A percentile compares a stretch with the other conserved stretches of the same genome.
Conservation (phyloP, 2,329 filamentous ascomycete genomes). For the Aspergillus nomiae region DNA sequence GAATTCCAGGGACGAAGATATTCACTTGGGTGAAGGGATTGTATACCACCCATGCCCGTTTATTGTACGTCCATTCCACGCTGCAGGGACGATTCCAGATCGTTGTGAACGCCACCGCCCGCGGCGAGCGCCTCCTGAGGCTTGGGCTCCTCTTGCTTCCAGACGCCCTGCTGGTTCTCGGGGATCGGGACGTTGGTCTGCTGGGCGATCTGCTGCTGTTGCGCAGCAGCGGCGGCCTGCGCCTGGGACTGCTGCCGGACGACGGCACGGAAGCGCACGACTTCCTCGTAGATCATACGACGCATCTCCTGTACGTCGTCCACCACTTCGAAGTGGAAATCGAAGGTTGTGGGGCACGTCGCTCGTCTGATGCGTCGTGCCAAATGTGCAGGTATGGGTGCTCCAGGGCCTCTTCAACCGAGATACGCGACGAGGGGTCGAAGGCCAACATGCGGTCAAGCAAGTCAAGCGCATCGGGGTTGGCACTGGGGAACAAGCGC, state of each 20-base stretch:
- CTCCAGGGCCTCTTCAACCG: constrained; percentile 91
- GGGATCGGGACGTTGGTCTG: constrained; percentile 62
- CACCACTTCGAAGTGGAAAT: constrained; percentile 98
- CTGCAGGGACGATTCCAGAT: constrained; percentile 55
- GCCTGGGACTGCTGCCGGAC: constrained; percentile 55
- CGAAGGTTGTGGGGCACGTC: constrained; percentile 87
- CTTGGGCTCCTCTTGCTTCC: constrained; percentile 62
- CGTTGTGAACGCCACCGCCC: constrained; percentile 45
- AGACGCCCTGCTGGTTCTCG: constrained; percentile 57
- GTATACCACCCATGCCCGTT: neutral
- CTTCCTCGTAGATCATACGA: constrained; percentile 95
- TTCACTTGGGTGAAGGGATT: constrained; percentile 4
- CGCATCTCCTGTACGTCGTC: constrained; percentile 96
- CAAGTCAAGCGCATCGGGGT: constrained; percentile 92
- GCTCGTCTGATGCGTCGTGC: constrained; percentile 97
- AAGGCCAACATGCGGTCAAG: constrained; percentile 98
- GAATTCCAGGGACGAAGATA: constrained; percentile 17
- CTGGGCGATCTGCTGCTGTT: constrained; percentile 45
- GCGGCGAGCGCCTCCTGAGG: constrained; percentile 57
- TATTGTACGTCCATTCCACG: constrained; percentile 57
- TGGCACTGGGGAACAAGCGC: constrained; percentile 86
- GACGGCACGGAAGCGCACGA: constrained; percentile 74
- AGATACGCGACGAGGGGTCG: constrained; percentile 89
- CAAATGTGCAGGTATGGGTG: constrained; percentile 97
- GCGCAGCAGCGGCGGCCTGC: constrained; percentile 35